phyloP scores from a whole-genome alignment of 495 filamentous ascomycete species.

The Choiromyces venosus region DNA sequence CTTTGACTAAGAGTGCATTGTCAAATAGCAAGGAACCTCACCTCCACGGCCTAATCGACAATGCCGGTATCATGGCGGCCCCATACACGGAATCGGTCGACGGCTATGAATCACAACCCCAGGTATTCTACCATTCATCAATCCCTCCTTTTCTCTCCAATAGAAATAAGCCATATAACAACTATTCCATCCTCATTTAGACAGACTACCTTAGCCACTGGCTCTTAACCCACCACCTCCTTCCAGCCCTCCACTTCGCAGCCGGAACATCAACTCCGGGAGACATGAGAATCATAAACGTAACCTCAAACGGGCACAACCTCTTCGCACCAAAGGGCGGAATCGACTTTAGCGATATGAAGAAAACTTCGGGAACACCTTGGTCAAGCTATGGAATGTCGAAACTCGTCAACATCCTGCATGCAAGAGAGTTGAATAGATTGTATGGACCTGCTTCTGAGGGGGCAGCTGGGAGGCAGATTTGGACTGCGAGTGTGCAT shows the following conservation, averaged over 20 bases:
- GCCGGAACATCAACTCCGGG: background rate
- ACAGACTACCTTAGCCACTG: slow-evolving; percentile 67
- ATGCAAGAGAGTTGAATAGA: slow-evolving; percentile 55
- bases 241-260: slow-evolving; percentile 50
- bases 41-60: slow-evolving; percentile 61
- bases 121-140: background rate
- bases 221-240: slow-evolving; percentile 58
- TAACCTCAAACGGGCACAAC: slow-evolving; percentile 20
- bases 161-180: background rate
- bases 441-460: slow-evolving; percentile 43
- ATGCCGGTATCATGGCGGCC: slow-evolving; percentile 64
- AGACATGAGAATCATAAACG: slow-evolving; percentile 19
- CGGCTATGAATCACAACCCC: slow-evolving; percentile 20
- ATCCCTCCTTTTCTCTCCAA: background rate
- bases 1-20: background rate
- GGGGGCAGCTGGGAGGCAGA: slow-evolving; percentile 4
- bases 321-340: slow-evolving; percentile 13
- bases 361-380: slow-evolving; percentile 18
- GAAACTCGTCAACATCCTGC: slow-evolving; percentile 68
- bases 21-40: slow-evolving; percentile 19
- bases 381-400: slow-evolving; percentile 57
- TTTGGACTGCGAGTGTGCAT: slow-evolving; percentile 16
- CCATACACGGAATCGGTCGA: slow-evolving; percentile 37
- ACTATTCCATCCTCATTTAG: slow-evolving; percentile 5
- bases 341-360: slow-evolving; percentile 25